Percentiles rank a stretch among this genome's conserved stretches.
phyloP scores from a whole-genome alignment of 768 basidiomycete species.

The Suillus variegatus region DNA sequence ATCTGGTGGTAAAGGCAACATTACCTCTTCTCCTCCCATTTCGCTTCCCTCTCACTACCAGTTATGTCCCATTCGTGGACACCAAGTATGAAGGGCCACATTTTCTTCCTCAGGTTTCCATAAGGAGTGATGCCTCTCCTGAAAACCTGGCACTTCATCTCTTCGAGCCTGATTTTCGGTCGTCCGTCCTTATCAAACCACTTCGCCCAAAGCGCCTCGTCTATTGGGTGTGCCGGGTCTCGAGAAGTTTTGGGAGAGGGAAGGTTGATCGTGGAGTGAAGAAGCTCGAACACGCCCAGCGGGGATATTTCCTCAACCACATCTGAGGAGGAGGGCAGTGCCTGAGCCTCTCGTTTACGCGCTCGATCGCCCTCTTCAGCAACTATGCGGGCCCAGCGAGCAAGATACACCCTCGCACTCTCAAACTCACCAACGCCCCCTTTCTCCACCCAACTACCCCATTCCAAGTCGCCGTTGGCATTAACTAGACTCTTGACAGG shows the following conservation, averaged over 20 bases:
- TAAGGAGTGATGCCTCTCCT: conserved; percentile 63
- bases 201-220: conserved; percentile 66
- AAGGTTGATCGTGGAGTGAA: conserved; percentile 76
- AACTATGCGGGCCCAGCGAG: conserved; percentile 95
- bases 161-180: conserved; percentile 64
- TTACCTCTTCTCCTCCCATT: conserved; percentile 68
- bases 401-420: conserved; percentile 93
- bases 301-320: conserved; percentile 67
- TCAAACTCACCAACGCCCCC: conserved; percentile 96
- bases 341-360: conserved; percentile 76
- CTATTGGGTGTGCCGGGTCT: conserved; percentile 76
- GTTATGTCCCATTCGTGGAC: conserved; percentile 82
- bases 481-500: conserved; percentile 89
- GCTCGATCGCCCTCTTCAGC: conserved; percentile 97
- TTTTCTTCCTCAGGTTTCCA: conserved; percentile 60
- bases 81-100: conserved; percentile 92
- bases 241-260: conserved; percentile 84
- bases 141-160: conserved; percentile 79
- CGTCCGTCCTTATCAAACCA: conserved; percentile 80
- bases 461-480: conserved; percentile 88
- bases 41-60: conserved; percentile 54
- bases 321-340: conserved; percentile 51
- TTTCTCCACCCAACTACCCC: conserved; percentile 92
- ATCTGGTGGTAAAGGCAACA: conserved; percentile 14
- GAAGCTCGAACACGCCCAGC: conserved; percentile 84